These are phyloP conservation scores for Colletotrichum sp. DNA, from an alignment of 2,329 filamentous ascomycete genomes.

Conservation along the genomic window DNA sequence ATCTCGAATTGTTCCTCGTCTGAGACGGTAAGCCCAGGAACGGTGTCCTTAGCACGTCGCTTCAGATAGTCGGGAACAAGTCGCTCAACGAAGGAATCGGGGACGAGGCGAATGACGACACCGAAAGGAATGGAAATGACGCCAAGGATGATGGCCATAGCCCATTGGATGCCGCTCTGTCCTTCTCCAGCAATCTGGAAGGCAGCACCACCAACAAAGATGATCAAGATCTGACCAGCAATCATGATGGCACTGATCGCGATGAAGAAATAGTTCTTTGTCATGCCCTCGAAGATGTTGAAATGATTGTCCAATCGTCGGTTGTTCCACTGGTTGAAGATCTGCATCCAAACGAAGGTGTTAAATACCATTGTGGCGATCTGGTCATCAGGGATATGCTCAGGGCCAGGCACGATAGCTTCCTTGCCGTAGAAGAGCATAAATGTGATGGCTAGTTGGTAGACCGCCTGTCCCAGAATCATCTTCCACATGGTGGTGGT, in stretches of 20 bases:
- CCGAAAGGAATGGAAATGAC: constrained; percentile 86
- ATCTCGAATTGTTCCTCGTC: constrained; percentile 68
- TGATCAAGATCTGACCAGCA: constrained; percentile 86
- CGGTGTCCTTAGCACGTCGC: constrained; percentile 44
- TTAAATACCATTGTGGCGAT: constrained; percentile 91
- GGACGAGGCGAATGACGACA: constrained; percentile 79
- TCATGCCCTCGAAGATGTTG: constrained; percentile 92
- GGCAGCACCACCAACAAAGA: constrained; percentile 82
- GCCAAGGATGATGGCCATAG: constrained; percentile 81
- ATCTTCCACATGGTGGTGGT: constrained; percentile 99
- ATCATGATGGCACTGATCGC: constrained; percentile 86
- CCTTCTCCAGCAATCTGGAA: constrained; percentile 70
- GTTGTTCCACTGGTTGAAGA: constrained; percentile 98
- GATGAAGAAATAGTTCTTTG: constrained; percentile 87
- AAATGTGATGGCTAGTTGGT: constrained; percentile 82
- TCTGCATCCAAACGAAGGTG: constrained; percentile 99
- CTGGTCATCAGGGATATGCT: constrained; percentile 38
- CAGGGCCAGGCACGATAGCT: constrained; percentile 28
- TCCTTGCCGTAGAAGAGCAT: constrained; percentile 78
- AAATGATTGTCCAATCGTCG: constrained; percentile 92
- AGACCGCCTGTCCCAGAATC: constrained; percentile 92
- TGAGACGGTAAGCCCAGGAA: constrained; percentile 63
- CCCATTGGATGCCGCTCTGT: constrained; percentile 82
- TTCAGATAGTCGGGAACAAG: constrained; percentile 59
- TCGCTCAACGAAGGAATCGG: constrained; percentile 68